phyloP scores from a whole-genome alignment of 1,284 basidiomycete genomes.

The Sphaerobolus stellatus region DNA sequence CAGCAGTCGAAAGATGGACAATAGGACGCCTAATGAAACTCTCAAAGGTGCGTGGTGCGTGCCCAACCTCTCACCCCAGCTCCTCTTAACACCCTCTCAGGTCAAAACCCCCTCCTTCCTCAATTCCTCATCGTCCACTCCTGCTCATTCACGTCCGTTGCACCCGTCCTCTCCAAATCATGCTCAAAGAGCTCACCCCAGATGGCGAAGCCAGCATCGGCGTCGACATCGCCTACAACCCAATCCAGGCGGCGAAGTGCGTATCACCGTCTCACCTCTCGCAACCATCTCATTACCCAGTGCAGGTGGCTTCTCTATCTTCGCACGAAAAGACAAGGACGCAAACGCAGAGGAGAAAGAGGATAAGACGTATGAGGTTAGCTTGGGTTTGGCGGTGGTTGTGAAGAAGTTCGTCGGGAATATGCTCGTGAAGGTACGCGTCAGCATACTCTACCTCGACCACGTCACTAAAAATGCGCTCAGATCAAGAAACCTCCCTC shows the following conservation, averaged over 20 bases:
- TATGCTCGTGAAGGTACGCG: constrained; percentile 74
- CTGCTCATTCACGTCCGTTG: too few relatives aligned
- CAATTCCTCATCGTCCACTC: too few relatives aligned
- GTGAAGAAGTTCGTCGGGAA: constrained; percentile 90
- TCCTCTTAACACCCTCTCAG: too few relatives aligned
- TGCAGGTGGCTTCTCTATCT: background rate
- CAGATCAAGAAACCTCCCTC: constrained; percentile 86
- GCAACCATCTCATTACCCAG: constrained; percentile 74
- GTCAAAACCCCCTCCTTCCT: constrained; percentile 88
- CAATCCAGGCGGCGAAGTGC: constrained; percentile 65
- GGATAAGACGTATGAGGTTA: constrained; percentile 90
- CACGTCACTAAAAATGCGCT: too few relatives aligned
- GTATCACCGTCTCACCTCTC: constrained; percentile 86
- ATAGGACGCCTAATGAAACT: constrained; percentile 89
- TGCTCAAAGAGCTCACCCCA: constrained; percentile 93
- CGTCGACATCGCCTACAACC: constrained; percentile 76
- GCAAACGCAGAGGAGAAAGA: too few relatives aligned
- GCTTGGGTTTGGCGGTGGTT: constrained; percentile 84
- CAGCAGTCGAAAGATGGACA: constrained; percentile 79
- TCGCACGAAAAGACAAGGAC: constrained; percentile 1
- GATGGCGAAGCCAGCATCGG: constrained; percentile 92
- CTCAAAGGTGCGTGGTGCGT: constrained; percentile 48
- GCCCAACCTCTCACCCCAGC: too few relatives aligned
- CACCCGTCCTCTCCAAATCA: constrained; percentile 87
- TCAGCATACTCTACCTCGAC: too few relatives aligned